A percentile compares a stretch with the other conserved stretches of the same genome.
phyloP scores from a whole-genome alignment of 2,329 filamentous ascomycete species.

The Falciphora oryzae region DNA sequence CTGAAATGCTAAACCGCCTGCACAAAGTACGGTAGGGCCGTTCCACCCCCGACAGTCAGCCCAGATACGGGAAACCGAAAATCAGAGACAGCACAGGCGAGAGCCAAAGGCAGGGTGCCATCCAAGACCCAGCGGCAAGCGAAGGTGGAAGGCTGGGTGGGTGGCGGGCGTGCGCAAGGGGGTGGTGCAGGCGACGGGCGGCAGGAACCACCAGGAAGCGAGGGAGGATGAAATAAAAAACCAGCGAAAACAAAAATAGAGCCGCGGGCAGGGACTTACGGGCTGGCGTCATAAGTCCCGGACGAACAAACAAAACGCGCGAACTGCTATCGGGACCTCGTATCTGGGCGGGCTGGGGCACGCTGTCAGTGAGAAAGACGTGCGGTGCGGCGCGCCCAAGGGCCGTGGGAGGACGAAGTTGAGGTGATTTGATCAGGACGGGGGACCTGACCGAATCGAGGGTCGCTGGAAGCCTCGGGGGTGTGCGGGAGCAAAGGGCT shows the following conservation, averaged over 20 bases:
- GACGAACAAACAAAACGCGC: background rate
- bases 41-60: background rate
- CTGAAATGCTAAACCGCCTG: background rate
- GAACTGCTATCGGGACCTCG: background rate
- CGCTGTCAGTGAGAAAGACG: too few species aligned
- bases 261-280: background rate
- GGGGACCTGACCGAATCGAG: background rate
- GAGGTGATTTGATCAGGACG: background rate
- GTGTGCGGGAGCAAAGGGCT: background rate
- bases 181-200: too few species aligned
- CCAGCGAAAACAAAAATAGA: background rate
- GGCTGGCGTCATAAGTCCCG: background rate
- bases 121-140: too few species aligned
- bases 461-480: background rate
- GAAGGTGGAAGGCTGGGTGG: too few species aligned
- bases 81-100: too few species aligned
- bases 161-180: too few species aligned
- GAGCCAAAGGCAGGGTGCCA: too few species aligned
- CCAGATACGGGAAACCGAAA: too few species aligned
- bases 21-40: background rate
- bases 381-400: too few species aligned
- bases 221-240: too few species aligned
- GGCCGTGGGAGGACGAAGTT: background rate
- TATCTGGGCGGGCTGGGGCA: background rate
- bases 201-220: background rate